phyloP scores from a whole-genome alignment of 2,329 filamentous ascomycete species.

The Fonsecaea monophora region DNA sequence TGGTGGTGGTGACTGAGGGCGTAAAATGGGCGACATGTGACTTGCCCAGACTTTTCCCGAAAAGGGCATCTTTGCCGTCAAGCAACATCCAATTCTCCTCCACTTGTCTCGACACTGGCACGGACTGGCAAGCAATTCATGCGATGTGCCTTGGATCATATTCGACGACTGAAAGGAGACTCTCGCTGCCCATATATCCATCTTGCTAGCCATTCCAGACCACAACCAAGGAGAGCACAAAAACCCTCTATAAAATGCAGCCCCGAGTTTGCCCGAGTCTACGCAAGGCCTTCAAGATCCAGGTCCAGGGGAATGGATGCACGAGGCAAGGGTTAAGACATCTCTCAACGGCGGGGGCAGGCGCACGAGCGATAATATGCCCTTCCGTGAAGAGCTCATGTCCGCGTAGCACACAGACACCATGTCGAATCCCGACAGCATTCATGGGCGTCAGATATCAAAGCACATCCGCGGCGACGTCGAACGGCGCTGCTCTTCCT shows the following conservation, averaged over 20 bases:
- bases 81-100: background rate
- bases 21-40: too few species aligned
- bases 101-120: background rate
- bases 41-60: background rate
- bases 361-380: background rate
- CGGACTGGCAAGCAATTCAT: background rate
- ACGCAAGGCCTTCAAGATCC: background rate
- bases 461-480: constrained; percentile 8
- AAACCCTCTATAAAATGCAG: constrained; percentile 5
- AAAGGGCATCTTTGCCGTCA: constrained; percentile 11
- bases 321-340: constrained; percentile 6
- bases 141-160: background rate
- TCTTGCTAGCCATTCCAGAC: background rate
- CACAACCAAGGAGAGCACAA: background rate
- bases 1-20: too few species aligned
- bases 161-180: background rate
- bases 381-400: background rate
- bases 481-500: constrained; percentile 9
- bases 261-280: constrained; percentile 3
- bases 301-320: background rate
- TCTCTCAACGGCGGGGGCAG: background rate
- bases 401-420: background rate
- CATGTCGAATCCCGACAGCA: background rate
- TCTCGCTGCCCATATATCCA: background rate
- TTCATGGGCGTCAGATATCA: background rate